A percentile compares a stretch with the other conserved stretches of the same genome.
These are phyloP conservation scores for Camelina neglecta DNA, from an alignment of 345 rosid genomes.

Conservation along the genomic window DNA sequence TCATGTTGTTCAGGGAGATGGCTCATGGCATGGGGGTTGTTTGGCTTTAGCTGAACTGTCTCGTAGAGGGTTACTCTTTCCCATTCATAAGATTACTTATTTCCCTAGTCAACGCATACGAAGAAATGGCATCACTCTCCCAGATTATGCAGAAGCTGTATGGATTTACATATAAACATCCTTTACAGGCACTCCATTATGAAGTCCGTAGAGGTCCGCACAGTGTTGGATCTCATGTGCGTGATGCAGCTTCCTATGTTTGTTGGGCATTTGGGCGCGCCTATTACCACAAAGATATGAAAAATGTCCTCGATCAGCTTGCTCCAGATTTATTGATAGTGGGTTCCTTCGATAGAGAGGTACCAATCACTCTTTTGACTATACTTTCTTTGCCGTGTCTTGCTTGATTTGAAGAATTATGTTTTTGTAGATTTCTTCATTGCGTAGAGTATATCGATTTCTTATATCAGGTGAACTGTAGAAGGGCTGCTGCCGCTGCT, in stretches of 20 bases:
- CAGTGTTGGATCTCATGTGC: slow-evolving; percentile 98
- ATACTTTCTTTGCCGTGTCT: slow-evolving; percentile 15
- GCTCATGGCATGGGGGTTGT: slow-evolving; percentile 99
- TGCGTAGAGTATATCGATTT: slow-evolving; percentile 36
- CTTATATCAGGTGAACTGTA: slow-evolving; percentile 81
- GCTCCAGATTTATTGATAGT: slow-evolving; percentile 88
- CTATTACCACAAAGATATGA: slow-evolving; percentile 82
- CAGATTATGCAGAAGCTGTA: slow-evolving; percentile 7
- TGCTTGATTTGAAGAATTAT: slow-evolving; percentile 18
- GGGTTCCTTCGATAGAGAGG: slow-evolving; percentile 97
- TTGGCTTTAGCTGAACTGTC: slow-evolving; percentile 91
- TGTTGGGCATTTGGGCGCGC: slow-evolving; percentile 99
- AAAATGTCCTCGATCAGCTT: slow-evolving; percentile 76
- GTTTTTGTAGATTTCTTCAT: slow-evolving; percentile 26
- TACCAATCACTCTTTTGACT: slow-evolving; percentile 45
- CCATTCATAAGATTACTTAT: slow-evolving; percentile 22
- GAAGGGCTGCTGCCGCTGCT: slow-evolving; percentile 99
- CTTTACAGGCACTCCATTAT: slow-evolving; percentile 86
- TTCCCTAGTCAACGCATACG: slow-evolving; percentile 9
- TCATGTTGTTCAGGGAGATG: slow-evolving; percentile 76
- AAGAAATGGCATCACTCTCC: slow-evolving; percentile 15
- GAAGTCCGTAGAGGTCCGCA: slow-evolving; percentile 98
- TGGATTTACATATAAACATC: slow-evolving; percentile 30
- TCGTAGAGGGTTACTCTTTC: slow-evolving; percentile 79
- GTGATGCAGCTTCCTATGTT: slow-evolving; percentile 99